phyloP scores from a whole-genome alignment of 257 asterid species.

The Ophiorrhiza pumila region DNA sequence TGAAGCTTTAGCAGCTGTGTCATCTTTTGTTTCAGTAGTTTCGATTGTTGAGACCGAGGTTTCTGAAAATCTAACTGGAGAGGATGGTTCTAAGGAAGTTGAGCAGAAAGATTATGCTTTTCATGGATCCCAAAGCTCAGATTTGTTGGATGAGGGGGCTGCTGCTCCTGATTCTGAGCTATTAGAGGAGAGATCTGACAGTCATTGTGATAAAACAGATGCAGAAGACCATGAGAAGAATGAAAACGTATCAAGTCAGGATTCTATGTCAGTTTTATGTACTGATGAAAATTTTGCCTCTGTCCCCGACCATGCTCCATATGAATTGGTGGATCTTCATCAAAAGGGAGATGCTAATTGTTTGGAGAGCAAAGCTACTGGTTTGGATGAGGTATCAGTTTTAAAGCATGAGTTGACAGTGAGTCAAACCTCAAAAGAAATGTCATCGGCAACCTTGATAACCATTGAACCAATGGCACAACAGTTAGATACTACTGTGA shows the following conservation, averaged over 20 bases:
- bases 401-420: constrained; percentile 23
- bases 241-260: background rate
- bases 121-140: constrained; percentile 9
- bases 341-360: constrained; percentile 17
- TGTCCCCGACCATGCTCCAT: constrained; percentile 13
- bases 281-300: constrained; percentile 18
- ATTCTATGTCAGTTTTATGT: constrained; percentile 4
- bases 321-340: constrained; percentile 11
- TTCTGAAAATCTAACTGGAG: constrained; percentile 23
- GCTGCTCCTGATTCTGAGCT: constrained; percentile 16
- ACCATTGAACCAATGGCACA: constrained; percentile 5
- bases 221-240: constrained; percentile 6
- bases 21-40: constrained; percentile 23
- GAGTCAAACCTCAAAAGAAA: constrained; percentile 17
- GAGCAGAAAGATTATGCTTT: constrained; percentile 5
- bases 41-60: constrained; percentile 8
- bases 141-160: constrained; percentile 5
- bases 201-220: constrained; percentile 8
- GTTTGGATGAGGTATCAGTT: constrained; percentile 18
- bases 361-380: constrained; percentile 10
- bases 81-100: constrained; percentile 20
- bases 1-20: constrained; percentile 18
- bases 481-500: constrained; percentile 4
- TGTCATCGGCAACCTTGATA: constrained; percentile 14
- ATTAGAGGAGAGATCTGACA: constrained; percentile 8